Percentiles rank a stretch among this genome's conserved stretches.
Conservation (phyloP, 2,329 filamentous ascomycete genomes). For the Arthroderma uncinatum region DNA sequence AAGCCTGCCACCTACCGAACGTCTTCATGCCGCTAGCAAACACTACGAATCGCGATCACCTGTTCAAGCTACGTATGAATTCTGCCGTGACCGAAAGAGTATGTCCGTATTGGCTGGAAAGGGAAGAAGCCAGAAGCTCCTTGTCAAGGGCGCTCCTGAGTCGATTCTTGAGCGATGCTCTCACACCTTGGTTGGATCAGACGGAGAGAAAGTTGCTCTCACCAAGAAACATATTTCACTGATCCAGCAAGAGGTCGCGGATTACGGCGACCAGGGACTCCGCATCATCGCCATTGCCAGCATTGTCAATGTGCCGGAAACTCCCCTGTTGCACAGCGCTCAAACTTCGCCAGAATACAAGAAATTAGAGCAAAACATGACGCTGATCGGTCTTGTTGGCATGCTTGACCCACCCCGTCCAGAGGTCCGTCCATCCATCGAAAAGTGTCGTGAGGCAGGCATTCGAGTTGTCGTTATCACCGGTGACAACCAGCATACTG, state of each 20-base stretch:
- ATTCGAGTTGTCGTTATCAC: conserved; percentile 98
- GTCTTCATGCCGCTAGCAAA: conserved; percentile 69
- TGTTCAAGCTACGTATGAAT: conserved; percentile 81
- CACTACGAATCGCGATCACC: conserved; percentile 68
- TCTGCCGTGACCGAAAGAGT: conserved; percentile 95
- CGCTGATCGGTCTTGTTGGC: conserved; percentile 80
- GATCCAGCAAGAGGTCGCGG: conserved; percentile 67
- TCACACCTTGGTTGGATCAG: conserved; percentile 62
- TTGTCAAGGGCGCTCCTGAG: conserved; percentile 95
- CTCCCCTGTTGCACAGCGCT: conserved; percentile 60
- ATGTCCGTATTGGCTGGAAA: conserved; percentile 88
- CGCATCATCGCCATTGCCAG: conserved; percentile 90
- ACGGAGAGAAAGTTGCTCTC: conserved; percentile 66
- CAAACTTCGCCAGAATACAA: conserved; percentile 75
- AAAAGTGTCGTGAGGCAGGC: conserved; percentile 80
- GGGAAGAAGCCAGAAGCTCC: conserved; percentile 60
- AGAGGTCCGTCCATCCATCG: conserved; percentile 76
- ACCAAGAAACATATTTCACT: conserved; percentile 57
- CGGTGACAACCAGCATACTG: conserved; percentile 94
- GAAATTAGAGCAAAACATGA: conserved; percentile 85
- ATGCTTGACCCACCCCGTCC: conserved; percentile 96
- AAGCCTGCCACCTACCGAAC: conserved; percentile 43
- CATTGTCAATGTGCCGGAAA: conserved; percentile 61
- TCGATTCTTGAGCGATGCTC: conserved; percentile 88
- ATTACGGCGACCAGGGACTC: conserved; percentile 84